phyloP scores from a whole-genome alignment of 2,329 filamentous ascomycete genomes.

The Scedosporium boydii region DNA sequence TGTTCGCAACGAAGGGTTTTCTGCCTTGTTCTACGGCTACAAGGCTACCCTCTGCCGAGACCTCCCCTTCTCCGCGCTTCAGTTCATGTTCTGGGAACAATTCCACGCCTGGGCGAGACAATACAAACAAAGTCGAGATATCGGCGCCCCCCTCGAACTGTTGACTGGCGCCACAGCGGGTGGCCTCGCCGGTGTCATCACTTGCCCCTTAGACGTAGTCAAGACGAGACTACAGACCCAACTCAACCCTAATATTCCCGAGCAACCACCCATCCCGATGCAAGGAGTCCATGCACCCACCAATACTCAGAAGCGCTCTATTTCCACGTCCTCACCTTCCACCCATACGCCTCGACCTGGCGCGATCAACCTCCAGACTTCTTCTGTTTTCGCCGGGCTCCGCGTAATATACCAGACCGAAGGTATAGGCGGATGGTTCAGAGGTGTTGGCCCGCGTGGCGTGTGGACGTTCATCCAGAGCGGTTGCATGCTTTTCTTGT shows the following conservation, averaged over 20 bases:
- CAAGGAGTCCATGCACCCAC: constrained; percentile 11
- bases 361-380: constrained; percentile 74
- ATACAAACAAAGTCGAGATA: constrained; percentile 72
- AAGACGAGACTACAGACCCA: constrained; percentile 97
- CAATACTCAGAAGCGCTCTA: constrained; percentile 53
- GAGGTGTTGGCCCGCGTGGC: constrained; percentile 82
- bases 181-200: constrained; percentile 86
- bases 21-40: constrained; percentile 91
- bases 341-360: constrained; percentile 74
- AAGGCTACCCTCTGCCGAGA: constrained; percentile 92
- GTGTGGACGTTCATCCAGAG: constrained; percentile 98
- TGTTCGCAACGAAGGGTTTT: constrained; percentile 67
- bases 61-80: constrained; percentile 87
- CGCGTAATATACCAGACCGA: constrained; percentile 84
- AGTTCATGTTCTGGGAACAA: constrained; percentile 98
- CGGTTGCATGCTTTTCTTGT: constrained; percentile 91
- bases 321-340: constrained; percentile 83
- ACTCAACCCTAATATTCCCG: constrained; percentile 37
- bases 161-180: constrained; percentile 83
- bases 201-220: constrained; percentile 92
- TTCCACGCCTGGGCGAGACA: constrained; percentile 72
- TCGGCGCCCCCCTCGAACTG: constrained; percentile 77
- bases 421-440: constrained; percentile 82
- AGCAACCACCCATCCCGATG: constrained; percentile 8
- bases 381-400: constrained; percentile 76